Evolutionary conservation across 2,329 filamentous ascomycete species (phyloP), one percentile per base, ranked within the genome.

Genomic region (Talaromyces atroroseus): DNA sequence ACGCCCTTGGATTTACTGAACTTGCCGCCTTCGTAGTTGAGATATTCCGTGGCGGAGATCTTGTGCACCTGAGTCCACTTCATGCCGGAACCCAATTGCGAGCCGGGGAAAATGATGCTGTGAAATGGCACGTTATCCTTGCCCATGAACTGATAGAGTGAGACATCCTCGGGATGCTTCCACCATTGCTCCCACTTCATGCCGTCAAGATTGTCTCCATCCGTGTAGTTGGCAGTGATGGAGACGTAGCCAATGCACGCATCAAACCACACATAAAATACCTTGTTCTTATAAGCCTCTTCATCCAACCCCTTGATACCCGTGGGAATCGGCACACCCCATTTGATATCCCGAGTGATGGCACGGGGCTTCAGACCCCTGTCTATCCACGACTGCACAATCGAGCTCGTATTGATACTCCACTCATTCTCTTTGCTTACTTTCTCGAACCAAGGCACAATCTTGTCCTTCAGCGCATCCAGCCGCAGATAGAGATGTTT

Each of bases 171-270:
- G 0, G 90, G 90, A 71, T 95, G 88, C 68, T 88, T 86, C 92
- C 92, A 96, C 92, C 92, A 96, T 68, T 89, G 82, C 76, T 95
- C 86, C 92, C 92, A 96, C 60, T 95, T 81, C 24, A 32, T 58
- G 12, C 60, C 56, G 2, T 51, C 49, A 1, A 61, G 53, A 44
- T 61, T 52, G 23, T 60, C 52, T 21, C 59, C 65, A 46, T 85
- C 81, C 5, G 91, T 96, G 72, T 95, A 95, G 65, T 85, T 91
- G 61, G 89, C 90, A 1, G 92, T 96, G 64, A 96, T 96, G 1
- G 90, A 95, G n/a, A 91, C 86, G 70, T 96, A 96, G 20, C 92
- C 92, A 66, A 96, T 94, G 73, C 89, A 94, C 54, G 90, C 90
- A 70, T 95, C 90, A 69, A 96, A 90, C 90, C 87, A 89, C 59